phyloP scores from a whole-genome alignment of 2,329 filamentous ascomycete species.

The Talaromyces sp. region DNA sequence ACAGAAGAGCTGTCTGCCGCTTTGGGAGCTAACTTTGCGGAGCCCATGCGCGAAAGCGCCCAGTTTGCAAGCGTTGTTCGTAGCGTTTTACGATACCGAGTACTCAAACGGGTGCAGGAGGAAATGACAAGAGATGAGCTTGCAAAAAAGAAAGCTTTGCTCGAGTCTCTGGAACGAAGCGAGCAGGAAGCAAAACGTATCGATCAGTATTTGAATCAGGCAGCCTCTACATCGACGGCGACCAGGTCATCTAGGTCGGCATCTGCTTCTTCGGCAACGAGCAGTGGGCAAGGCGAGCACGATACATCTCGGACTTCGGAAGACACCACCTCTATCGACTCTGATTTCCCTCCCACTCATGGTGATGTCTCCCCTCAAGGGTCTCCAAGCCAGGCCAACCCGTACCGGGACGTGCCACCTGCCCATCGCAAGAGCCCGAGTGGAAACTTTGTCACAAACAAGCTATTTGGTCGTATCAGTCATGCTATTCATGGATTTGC shows the following conservation, averaged over 20 bases:
- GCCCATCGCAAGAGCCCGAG: constrained; percentile 77
- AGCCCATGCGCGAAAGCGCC: constrained; percentile 95
- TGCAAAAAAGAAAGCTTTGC: constrained; percentile 74
- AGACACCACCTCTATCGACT: constrained; percentile 88
- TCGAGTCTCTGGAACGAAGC: constrained; percentile 88
- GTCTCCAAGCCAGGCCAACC: constrained; percentile 71
- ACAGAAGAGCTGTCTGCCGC: constrained; percentile 86
- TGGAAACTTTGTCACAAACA: constrained; percentile 84
- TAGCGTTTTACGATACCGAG: constrained; percentile 80
- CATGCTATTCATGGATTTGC: constrained; percentile 96
- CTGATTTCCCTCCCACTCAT: constrained; percentile 89
- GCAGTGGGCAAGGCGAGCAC: constrained; percentile 39
- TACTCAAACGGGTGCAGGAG: constrained; percentile 92
- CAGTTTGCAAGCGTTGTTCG: constrained; percentile 95
- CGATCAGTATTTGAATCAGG: constrained; percentile 78
- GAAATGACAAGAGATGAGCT: constrained; percentile 96
- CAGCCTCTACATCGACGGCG: constrained; percentile 44
- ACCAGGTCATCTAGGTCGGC: constrained; percentile 63
- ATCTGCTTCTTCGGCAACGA: constrained; percentile 51
- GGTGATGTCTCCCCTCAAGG: constrained; percentile 63
- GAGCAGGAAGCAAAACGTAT: constrained; percentile 90
- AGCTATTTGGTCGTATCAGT: constrained; percentile 91
- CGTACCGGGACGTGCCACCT: constrained; percentile 38
- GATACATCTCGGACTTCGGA: constrained; percentile 59
- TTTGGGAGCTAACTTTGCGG: constrained; percentile 89